These are phyloP conservation scores for Ceratocystis colombiana DNA, from an alignment of 2,329 filamentous ascomycete genomes.

Conservation along the genomic window DNA sequence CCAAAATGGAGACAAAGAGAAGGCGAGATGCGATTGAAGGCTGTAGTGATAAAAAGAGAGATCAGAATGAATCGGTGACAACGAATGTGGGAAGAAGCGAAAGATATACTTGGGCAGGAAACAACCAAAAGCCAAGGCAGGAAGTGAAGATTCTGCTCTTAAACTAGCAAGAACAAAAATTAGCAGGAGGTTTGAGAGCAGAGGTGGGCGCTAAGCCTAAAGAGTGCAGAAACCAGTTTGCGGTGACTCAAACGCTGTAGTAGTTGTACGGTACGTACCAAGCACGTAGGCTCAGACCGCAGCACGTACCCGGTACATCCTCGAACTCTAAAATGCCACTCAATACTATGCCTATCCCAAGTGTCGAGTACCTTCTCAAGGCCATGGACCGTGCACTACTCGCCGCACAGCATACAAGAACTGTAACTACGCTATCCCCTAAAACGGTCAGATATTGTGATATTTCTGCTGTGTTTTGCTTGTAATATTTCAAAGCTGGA, in stretches of 20 bases:
- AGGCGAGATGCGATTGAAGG: not conserved
- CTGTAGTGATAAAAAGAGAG: not conserved
- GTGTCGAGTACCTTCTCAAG: not conserved
- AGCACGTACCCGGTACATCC: slow-evolving; percentile 7
- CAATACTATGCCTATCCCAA: not conserved
- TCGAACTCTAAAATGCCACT: not conserved
- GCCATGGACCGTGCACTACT: too few relatives aligned
- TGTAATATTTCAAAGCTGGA: not conserved
- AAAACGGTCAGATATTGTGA: not conserved
- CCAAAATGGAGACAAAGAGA: not conserved
- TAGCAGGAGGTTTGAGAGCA: slow-evolving; percentile 1
- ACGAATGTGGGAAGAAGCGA: not conserved
- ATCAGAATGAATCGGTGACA: too few relatives aligned
- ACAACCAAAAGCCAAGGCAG: not conserved
- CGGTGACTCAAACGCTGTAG: slow-evolving; percentile 7
- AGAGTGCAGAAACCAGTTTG: not conserved
- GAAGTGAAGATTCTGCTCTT: not conserved
- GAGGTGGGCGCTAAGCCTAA: not conserved
- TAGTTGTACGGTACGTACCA: not conserved
- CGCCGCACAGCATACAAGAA: too few relatives aligned
- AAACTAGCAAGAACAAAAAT: not conserved
- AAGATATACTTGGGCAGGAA: not conserved
- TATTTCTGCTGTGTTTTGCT: not conserved
- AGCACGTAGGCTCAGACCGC: not conserved
- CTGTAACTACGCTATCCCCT: slow-evolving; percentile 1